Base-by-base conservation (phyloP, 1,284 basidiomycete genomes). In the Erythrobasidium hasegawianum region DNA sequence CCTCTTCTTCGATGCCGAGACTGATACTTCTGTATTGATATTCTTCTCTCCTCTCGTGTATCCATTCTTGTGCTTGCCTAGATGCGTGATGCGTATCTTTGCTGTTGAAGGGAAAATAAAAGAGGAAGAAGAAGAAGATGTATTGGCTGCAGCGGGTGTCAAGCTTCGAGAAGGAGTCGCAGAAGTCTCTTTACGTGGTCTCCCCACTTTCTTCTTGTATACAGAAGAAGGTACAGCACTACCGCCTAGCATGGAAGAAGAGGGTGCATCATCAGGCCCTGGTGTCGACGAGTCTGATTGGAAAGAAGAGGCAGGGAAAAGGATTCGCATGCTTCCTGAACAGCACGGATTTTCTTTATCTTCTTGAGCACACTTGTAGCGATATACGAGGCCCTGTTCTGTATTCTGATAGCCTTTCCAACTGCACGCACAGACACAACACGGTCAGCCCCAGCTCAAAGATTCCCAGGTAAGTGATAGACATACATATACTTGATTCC, bases 1-100 rank as follows among this genome's bases (percentile, higher is more conserved):
- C 11, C 33, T 4, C 11, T 33, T 33, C 33, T 33, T 33, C 33
- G 33, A 33, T 5, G 43, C 43, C 14, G 43, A n/a, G 16, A 47
- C 43, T 4, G 33, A 33, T 5, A 11, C 33, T 4, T 33, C 33
- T 4, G 33, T 33, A 33, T 33, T 33, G 4, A 33, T 11, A 11
- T 33, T 11, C 43, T 47, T n/a, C 43, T 47, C 43, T 18, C n/a
- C 43, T n/a, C 43, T n/a, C 8, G 43, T 8, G 11, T 33, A 33
- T 4, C 33, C 33, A 18, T n/a, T 18, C 43, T 47, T 47, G 14
- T 47, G 43, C 22, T 24, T 47, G 7, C n/a, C 43, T 5, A 47
- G 43, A 47, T 47, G 43, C n/a, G 43, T 47, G 14, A 47, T n/a
- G 14, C 43, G 43, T n/a, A 47, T 47, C 43, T 47, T 47, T 5